Conservation (phyloP, 495 filamentous ascomycete genomes). For the Penicilliopsis zonata region DNA sequence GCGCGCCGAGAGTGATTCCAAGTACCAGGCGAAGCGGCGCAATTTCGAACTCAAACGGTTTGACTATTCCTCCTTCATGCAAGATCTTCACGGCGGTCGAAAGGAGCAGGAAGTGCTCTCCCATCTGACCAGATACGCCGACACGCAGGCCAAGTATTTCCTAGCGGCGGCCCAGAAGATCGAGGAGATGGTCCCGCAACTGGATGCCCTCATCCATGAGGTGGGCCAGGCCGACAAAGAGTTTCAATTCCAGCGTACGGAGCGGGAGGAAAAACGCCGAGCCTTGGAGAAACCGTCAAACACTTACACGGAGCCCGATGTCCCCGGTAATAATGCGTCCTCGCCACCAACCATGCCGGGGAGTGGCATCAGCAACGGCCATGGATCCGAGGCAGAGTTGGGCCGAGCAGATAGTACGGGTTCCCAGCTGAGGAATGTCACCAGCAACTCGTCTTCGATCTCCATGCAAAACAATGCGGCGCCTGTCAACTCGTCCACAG, state of each 20-base stretch:
- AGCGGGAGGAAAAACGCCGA: conserved; percentile 86
- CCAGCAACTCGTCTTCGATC: conserved; percentile 34
- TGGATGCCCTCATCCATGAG: conserved; percentile 83
- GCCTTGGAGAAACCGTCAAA: conserved; percentile 81
- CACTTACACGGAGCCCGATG: conserved; percentile 66
- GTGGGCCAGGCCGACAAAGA: conserved; percentile 90
- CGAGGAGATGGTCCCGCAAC: conserved; percentile 74
- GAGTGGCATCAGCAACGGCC: conserved; percentile 24
- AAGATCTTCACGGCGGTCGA: conserved; percentile 90
- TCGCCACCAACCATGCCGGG: conserved; percentile 12
- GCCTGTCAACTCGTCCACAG: conserved; percentile 18
- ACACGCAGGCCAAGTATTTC: conserved; percentile 77
- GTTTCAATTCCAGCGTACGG: conserved; percentile 84
- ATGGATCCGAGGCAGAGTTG: conserved; percentile 50
- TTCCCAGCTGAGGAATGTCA: conserved; percentile 44
- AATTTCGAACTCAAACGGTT: conserved; percentile 96
- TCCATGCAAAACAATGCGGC: conserved; percentile 32
- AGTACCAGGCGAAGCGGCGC: conserved; percentile 87
- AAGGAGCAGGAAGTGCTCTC: conserved; percentile 97
- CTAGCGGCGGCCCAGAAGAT: conserved; percentile 75
- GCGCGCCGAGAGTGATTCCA: conserved; percentile 82
- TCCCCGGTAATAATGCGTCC: conserved; percentile 14
- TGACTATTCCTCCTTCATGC: conserved; percentile 98
- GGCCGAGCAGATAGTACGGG: conserved; percentile 61
- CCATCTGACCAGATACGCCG: conserved; percentile 88